A percentile compares a stretch with the other conserved stretches of the same genome.
Evolutionary conservation across 1,284 basidiomycete genomes (phyloP).

Genomic region (Ganoderma multipileum): DNA sequence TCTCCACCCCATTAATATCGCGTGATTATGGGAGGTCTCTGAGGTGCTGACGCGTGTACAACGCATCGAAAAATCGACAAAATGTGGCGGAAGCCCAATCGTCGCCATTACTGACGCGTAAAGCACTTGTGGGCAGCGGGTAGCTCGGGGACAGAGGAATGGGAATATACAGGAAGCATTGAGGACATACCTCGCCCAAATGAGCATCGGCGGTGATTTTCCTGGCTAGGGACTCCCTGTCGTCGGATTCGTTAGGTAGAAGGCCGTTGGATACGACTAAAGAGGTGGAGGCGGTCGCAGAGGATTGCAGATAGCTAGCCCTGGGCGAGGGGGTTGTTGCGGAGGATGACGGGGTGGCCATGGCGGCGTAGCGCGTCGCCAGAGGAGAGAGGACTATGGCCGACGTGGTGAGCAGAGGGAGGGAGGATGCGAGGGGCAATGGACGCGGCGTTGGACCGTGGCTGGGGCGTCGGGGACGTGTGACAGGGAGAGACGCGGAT

Average conservation of each 20-base stretch:
- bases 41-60: constrained; percentile 12
- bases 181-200: constrained; percentile 70
- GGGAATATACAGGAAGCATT: constrained; percentile 11
- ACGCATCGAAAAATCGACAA: neutral
- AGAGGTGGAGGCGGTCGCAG: constrained; percentile 45
- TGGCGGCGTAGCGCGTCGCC: constrained; percentile 39
- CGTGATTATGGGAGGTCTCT: neutral
- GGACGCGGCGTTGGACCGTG: constrained; percentile 28
- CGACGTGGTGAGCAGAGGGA: constrained; percentile 13
- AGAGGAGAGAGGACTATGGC: neutral
- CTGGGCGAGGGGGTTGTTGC: constrained; percentile 80
- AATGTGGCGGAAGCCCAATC: neutral
- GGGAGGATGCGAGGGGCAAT: constrained; percentile 17
- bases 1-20: neutral
- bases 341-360: constrained; percentile 80
- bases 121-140: constrained; percentile 3
- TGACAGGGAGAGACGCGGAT: constrained; percentile 34
- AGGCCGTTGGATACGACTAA: constrained; percentile 42
- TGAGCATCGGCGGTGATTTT: constrained; percentile 79
- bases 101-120: neutral
- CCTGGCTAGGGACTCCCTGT: constrained; percentile 68
- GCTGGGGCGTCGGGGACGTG: constrained; percentile 34
- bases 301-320: constrained; percentile 60
- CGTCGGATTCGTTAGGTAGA: constrained; percentile 56
- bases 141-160: neutral